A percentile compares a stretch with the other conserved stretches of the same genome.
These are phyloP conservation scores for Carex myosuroides DNA, from an alignment of 176 grass and related monocot species.

Conservation along the genomic window DNA sequence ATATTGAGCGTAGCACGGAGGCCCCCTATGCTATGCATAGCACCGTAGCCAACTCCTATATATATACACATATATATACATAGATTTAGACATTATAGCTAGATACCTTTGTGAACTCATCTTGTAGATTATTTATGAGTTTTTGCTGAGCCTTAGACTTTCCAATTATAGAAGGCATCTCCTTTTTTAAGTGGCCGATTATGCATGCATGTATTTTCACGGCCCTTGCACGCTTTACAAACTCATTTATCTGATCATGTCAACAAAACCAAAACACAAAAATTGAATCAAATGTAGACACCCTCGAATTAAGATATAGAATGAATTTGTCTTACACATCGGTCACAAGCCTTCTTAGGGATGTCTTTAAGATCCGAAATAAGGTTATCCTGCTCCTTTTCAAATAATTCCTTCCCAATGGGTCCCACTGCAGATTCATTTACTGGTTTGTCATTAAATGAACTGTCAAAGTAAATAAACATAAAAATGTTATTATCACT, in stretches of 20 bases:
- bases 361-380: constrained; percentile 82
- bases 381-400: constrained; percentile 72
- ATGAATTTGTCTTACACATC: constrained; percentile 37
- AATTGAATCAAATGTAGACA: neutral
- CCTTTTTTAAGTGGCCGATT: constrained; percentile 63
- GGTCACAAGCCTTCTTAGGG: constrained; percentile 83
- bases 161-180: constrained; percentile 74
- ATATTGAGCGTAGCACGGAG: too few relatives aligned
- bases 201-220: constrained; percentile 69
- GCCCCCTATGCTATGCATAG: too few relatives aligned
- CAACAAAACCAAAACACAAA: neutral
- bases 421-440: constrained; percentile 42
- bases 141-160: constrained; percentile 74
- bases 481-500: neutral
- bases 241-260: constrained; percentile 56
- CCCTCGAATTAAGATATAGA: neutral
- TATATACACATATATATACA: neutral
- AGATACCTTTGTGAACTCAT: constrained; percentile 47
- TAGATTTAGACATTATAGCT: neutral
- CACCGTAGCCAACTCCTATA: too few relatives aligned
- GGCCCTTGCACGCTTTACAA: constrained; percentile 64
- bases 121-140: constrained; percentile 50
- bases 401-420: constrained; percentile 62
- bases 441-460: constrained; percentile 86
- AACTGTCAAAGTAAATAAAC: constrained; percentile 27